These are phyloP conservation scores for Castanea mollissima DNA, from an alignment of 306 rosid species.

Conservation along the genomic window DNA sequence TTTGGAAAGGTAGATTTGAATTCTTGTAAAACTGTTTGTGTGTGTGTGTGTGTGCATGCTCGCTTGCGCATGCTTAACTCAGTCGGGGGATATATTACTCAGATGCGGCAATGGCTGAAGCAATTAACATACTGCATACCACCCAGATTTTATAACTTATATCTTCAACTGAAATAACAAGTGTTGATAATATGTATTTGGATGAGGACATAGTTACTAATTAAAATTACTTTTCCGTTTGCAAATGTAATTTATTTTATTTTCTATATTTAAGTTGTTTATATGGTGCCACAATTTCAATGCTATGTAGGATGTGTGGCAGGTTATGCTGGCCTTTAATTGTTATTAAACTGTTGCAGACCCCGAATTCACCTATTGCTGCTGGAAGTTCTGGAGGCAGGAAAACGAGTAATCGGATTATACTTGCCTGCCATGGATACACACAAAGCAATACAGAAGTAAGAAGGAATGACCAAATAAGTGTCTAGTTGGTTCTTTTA, in stretches of 20 bases:
- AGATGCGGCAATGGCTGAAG: neutral
- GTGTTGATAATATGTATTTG: neutral
- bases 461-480: conserved; percentile 11
- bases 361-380: conserved; percentile 90
- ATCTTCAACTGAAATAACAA: neutral
- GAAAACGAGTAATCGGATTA: conserved; percentile 50
- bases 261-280: neutral
- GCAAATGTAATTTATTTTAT: neutral
- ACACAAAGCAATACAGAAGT: conserved; percentile 62
- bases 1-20: neutral
- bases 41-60: too few species aligned
- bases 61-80: neutral
- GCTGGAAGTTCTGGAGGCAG: conserved; percentile 79
- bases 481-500: neutral
- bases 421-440: conserved; percentile 82
- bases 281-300: conserved; percentile 1
- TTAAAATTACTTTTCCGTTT: neutral
- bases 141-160: neutral
- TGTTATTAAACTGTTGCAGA: conserved; percentile 56
- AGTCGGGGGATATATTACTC: neutral
- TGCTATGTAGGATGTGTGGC: conserved; percentile 15
- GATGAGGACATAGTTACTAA: neutral
- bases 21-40: neutral
- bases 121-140: neutral
- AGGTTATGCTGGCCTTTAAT: conserved; percentile 26